Evolutionary conservation across 768 basidiomycete species (phyloP).

Genomic region (Hericium erinaceus): DNA sequence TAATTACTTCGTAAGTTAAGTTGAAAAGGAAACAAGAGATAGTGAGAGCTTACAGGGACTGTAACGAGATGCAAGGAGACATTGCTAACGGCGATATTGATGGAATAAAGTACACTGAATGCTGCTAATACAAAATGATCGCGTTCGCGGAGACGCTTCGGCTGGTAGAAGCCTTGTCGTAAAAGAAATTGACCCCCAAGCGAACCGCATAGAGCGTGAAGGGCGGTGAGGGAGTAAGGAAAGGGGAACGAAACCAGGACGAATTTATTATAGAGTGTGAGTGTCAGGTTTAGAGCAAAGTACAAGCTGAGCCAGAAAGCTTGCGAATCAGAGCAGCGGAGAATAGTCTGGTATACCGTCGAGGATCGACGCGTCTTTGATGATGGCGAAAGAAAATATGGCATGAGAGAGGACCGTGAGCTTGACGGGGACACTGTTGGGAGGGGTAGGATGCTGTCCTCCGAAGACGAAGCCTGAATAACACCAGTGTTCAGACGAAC

Average conservation of each 20-base stretch:
- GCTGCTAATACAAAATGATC: slow-evolving; percentile 58
- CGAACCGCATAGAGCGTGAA: slow-evolving; percentile 83
- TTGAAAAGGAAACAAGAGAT: slow-evolving; percentile 1
- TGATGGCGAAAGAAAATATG: not conserved
- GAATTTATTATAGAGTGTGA: slow-evolving; percentile 94
- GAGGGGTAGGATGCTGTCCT: not conserved
- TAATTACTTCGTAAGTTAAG: slow-evolving; percentile 20
- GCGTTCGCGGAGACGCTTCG: slow-evolving; percentile 38
- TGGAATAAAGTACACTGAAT: slow-evolving; percentile 85
- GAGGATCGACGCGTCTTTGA: not conserved
- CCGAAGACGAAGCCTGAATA: not conserved
- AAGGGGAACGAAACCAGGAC: slow-evolving; percentile 90
- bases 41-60: slow-evolving; percentile 56
- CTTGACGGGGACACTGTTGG: not conserved
- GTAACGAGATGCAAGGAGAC: slow-evolving; percentile 83
- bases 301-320: slow-evolving; percentile 69
- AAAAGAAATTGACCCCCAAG: slow-evolving; percentile 69
- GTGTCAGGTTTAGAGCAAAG: slow-evolving; percentile 82
- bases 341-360: not conserved
- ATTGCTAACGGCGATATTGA: slow-evolving; percentile 95
- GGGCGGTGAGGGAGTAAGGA: slow-evolving; percentile 88
- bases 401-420: slow-evolving; percentile 17
- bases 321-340: slow-evolving; percentile 2
- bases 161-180: slow-evolving; percentile 46
- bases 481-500: not conserved